Base-by-base conservation (phyloP, 2,329 filamentous ascomycete genomes). In the Fusarium luffae region DNA sequence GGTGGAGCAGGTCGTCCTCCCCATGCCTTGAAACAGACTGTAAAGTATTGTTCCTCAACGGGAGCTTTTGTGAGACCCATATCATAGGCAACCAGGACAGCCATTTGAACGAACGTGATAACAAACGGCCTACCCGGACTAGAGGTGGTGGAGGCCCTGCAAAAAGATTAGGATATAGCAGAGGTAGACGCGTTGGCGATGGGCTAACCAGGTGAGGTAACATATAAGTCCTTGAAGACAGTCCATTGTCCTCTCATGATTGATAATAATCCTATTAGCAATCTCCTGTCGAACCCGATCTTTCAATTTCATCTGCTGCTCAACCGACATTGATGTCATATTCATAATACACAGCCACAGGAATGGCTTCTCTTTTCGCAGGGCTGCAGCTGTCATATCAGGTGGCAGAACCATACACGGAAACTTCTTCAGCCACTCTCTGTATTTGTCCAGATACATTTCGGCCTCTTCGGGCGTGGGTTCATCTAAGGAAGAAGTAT, bases 181-280 rank as follows among this genome's bases (percentile, higher is more conserved):
- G 16, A n/a, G 9, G 19, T 25, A 23, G 32, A 34, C n/a, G 9
- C 9, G 25, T 23, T 11, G 27, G 28, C 9, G 23, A 25, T 34
- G 14, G 23, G 68, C 79, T 69, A 73, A 84, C 85, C 86, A 88
- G 32, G 79, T 77, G 23, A 82, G 77, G 55, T 77, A 83, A 54
- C 68, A 79, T 18, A 89, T 71, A 5, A 88, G 61, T 1, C 86
- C 86, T 13, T 85, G 78, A 3, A 89, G 76, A 13, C 88, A 66
- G 66, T 89, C 87, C 41, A 88, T 77, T 49, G 75, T 82, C 52
- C 82, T 81, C 58, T 87, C 85, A n/a, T 81, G 77, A 12, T 84
- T 80, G 14, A 86, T 61, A 9, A 88, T 70, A 27, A 86, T 76
- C 58, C 80, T 81, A n/a, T 82, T 78, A 0, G 84, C 80, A 16